Percentiles rank a stretch among this genome's conserved stretches.
These are phyloP conservation scores for Isoetes taiwanensis DNA, from an alignment of 75 land plant species.

Conservation along the genomic window DNA sequence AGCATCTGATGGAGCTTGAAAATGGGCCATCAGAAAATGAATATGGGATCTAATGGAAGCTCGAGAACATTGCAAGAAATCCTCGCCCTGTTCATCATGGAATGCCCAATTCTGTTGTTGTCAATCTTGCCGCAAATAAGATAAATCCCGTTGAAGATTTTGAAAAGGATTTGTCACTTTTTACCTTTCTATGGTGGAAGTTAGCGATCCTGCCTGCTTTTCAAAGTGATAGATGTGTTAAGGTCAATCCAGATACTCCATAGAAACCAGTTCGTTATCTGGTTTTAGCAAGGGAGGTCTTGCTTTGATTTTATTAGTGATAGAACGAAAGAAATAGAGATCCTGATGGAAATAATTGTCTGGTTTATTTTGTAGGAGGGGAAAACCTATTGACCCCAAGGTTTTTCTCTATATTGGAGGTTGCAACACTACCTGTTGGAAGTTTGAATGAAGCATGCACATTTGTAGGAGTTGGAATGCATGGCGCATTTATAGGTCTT, in stretches of 20 bases:
- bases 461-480: background rate
- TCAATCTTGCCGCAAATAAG: background rate
- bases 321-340: background rate
- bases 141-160: no score
- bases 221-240: background rate
- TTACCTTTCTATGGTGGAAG: background rate
- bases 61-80: background rate
- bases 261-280: background rate
- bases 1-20: background rate
- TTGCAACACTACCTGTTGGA: background rate
- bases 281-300: slow-evolving; percentile 18
- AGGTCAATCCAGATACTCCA: background rate
- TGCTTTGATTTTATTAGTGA: background rate
- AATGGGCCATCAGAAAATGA: background rate
- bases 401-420: background rate
- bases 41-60: background rate
- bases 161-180: no score
- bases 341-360: background rate
- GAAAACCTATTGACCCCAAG: background rate
- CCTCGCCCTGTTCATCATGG: background rate
- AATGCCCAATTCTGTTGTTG: background rate
- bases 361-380: background rate
- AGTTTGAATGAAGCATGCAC: background rate
- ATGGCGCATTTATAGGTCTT: background rate
- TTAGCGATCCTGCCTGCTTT: background rate